Evolutionary conservation across 345 rosid species (phyloP), one percentile per base, ranked within the genome.

Genomic region (Populus nigra): DNA sequence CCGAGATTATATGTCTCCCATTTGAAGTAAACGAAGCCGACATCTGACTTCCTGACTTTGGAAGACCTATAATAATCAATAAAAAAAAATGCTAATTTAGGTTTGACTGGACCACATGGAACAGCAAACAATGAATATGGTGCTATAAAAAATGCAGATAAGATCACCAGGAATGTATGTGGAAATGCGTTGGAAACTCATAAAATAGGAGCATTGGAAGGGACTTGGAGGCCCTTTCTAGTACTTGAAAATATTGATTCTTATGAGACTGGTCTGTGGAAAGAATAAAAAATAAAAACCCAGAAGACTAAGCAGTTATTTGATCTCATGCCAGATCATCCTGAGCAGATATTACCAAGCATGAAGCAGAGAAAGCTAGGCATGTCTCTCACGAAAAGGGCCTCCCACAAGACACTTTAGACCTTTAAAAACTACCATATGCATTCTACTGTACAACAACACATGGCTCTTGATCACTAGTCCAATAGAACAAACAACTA

Each of bases 1-100:
- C 85, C 29, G 98, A 95, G 85, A 95, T 77, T 76, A 93, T 88
- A 72, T 91, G 92, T 82, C 83, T 91, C 80, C 91, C 96, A 1
- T 87, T 84, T 49, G 93, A 87, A 70, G 89, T 69, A 75, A 95
- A 90, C 29, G 91, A 88, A 77, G 92, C 99, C 70, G 97, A 93
- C 85, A 87, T 86, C 81, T 92, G 99, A 79, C 86, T 88, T 73
- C 90, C 86, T 17, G 85, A 91, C 75, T 84, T 93, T 23, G 90
- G 61, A 39, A 87, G 83, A 78, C 88, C 98, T 91, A 83, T 47
- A 74, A 53, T 66, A 77, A 77, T 73, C 76, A 74, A 80, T 12
- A 12, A 70, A 36, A 69, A 17, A 38, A 38, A 65, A 35, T 47
- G 47, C 16, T n/a, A 38, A 22, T 81, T 75, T 47, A 65, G 45